Conservation (phyloP, 2,329 filamentous ascomycete genomes). For the Helotiales sp. region DNA sequence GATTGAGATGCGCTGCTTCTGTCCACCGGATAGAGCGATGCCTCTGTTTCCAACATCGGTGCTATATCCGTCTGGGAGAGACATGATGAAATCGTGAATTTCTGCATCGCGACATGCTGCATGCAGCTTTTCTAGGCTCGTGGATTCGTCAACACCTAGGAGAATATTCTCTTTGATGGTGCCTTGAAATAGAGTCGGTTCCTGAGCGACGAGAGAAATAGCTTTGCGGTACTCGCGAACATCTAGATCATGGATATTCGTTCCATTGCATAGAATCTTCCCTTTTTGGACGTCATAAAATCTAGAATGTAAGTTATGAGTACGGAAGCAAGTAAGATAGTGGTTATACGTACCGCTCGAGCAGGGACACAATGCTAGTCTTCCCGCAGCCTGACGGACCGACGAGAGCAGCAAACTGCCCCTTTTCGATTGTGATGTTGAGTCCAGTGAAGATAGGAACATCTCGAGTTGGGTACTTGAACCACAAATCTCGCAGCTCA, state of each 20-base stretch:
- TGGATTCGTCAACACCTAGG: slow-evolving; percentile 58
- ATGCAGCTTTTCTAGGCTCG: slow-evolving; percentile 48
- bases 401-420: slow-evolving; percentile 73
- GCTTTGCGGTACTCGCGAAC: slow-evolving; percentile 65
- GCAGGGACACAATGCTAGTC: slow-evolving; percentile 69
- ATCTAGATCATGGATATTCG: slow-evolving; percentile 62
- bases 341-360: slow-evolving; percentile 53
- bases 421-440: slow-evolving; percentile 63
- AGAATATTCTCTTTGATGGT: slow-evolving; percentile 73
- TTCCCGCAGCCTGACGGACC: slow-evolving; percentile 72
- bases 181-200: slow-evolving; percentile 67
- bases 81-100: slow-evolving; percentile 57
- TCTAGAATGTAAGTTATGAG: slow-evolving; percentile 41
- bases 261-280: slow-evolving; percentile 66
- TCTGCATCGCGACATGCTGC: slow-evolving; percentile 56
- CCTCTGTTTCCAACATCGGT: slow-evolving; percentile 55
- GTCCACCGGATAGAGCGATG: slow-evolving; percentile 56
- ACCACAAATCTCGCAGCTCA: slow-evolving; percentile 61
- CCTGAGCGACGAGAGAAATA: slow-evolving; percentile 75
- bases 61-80: slow-evolving; percentile 55
- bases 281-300: slow-evolving; percentile 74
- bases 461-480: slow-evolving; percentile 64
- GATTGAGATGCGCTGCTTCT: slow-evolving; percentile 60
- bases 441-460: slow-evolving; percentile 63
- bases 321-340: not conserved